phyloP scores from a whole-genome alignment of 2,329 filamentous ascomycete genomes.

The Incumbomyces lentus region DNA sequence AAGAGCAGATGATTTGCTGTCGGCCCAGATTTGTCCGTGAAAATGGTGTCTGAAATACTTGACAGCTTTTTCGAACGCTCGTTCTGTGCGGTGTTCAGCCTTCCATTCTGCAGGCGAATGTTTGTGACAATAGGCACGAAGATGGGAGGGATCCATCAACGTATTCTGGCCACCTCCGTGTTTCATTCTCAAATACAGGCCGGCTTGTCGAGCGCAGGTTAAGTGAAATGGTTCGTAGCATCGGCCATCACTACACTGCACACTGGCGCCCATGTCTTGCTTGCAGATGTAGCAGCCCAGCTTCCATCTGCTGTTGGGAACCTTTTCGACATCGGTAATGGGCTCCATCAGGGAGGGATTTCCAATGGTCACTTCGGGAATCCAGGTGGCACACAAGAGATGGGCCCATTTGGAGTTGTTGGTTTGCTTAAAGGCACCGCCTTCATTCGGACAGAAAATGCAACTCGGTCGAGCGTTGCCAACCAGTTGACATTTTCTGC shows the following conservation, averaged over 20 bases:
- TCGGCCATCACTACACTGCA: slow-evolving; percentile 94
- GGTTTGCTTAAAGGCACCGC: slow-evolving; percentile 97
- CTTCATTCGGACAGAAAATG: slow-evolving; percentile 96
- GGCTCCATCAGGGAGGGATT: slow-evolving; percentile 98
- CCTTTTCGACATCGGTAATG: slow-evolving; percentile 94
- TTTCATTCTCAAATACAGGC: slow-evolving; percentile 93
- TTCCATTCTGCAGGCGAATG: slow-evolving; percentile 86
- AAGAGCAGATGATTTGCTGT: slow-evolving; percentile 73
- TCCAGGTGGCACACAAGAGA: slow-evolving; percentile 94
- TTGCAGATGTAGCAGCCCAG: slow-evolving; percentile 92
- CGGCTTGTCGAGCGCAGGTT: slow-evolving; percentile 80
- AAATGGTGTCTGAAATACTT: slow-evolving; percentile 84
- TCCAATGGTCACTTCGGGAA: slow-evolving; percentile 88
- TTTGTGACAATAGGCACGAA: slow-evolving; percentile 93
- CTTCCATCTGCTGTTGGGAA: slow-evolving; percentile 89
- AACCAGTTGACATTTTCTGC: slow-evolving; percentile 90
- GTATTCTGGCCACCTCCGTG: slow-evolving; percentile 69
- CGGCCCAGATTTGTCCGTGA: slow-evolving; percentile 82
- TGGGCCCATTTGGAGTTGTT: slow-evolving; percentile 95
- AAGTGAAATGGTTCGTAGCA: slow-evolving; percentile 97
- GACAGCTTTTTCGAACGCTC: slow-evolving; percentile 71
- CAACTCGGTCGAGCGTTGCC: slow-evolving; percentile 87
- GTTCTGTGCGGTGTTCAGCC: slow-evolving; percentile 71
- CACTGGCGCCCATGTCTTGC: slow-evolving; percentile 95
- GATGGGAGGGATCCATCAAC: slow-evolving; percentile 66